Conservation (phyloP, 2,329 filamentous ascomycete genomes). For the Chaetomium sp. region DNA sequence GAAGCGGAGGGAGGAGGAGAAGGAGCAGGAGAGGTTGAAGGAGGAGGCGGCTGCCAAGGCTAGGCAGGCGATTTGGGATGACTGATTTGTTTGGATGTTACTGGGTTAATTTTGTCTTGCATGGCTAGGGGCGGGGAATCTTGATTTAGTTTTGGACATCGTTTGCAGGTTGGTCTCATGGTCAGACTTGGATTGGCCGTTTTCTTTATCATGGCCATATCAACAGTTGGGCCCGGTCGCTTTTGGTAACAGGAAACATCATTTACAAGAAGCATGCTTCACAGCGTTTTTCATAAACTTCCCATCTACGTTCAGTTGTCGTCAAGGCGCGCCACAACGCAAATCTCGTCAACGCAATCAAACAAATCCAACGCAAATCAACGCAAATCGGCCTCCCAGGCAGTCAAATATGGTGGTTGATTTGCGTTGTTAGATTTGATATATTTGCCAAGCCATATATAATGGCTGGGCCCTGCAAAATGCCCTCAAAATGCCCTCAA, state of each 20-base stretch:
- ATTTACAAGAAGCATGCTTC: not conserved
- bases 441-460: no score
- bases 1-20: slow-evolving; percentile 72
- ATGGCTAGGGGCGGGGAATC: not conserved
- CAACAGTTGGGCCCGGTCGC: not conserved
- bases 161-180: not conserved
- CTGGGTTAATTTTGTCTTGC: not conserved
- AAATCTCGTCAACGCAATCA: no score
- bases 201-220: not conserved
- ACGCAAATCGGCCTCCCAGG: no score
- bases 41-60: slow-evolving; percentile 70
- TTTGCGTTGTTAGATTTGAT: no score
- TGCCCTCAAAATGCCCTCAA: no score
- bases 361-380: no score
- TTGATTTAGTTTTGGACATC: not conserved
- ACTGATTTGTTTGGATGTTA: slow-evolving; percentile 44
- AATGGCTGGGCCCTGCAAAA: no score
- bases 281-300: not conserved
- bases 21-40: slow-evolving; percentile 61
- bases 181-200: not conserved
- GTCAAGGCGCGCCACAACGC: no score
- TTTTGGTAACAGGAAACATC: not conserved
- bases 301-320: not conserved
- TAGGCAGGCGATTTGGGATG: slow-evolving; percentile 88
- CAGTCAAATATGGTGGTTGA: no score